Base-by-base conservation (phyloP, 2,329 filamentous ascomycete species). In the Calonectria montana region DNA sequence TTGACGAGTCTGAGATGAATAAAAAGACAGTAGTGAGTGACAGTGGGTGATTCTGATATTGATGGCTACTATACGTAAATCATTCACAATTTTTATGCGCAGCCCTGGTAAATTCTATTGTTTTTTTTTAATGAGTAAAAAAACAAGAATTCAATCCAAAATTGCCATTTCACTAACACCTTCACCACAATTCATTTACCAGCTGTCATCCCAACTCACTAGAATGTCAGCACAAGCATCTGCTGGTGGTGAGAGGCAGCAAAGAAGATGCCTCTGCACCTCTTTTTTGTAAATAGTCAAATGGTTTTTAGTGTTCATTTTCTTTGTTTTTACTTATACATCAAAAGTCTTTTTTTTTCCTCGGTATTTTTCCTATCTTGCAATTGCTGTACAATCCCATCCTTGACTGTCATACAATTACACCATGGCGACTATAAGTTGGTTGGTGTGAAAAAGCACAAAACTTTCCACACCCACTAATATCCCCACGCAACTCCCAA, bases 381-480 rank as follows among this genome's bases (percentile, higher is more conserved):
- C 18, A 2, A 21, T 6, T 37, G 18, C 23, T 35, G 16, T 16
- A 23, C 5, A 37, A 23, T 55, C 25, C 13, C 50, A 35, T 35
- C 27, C 48, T 21, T 37, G 12, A 29, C 31, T 29, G 18, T 35
- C 50, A 55, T 29, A 55, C 39, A 62, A 41, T 29, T n/a, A 12
- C 59, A 62, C 39, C 41, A 29, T 21, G 21, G 45, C 21, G 39
- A 41, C 12, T 13, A 31, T 25, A 23, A n/a, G n/a, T n/a, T n/a
- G n/a, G 47, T 57, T 39, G 47, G 16, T 21, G 64, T 37, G 25
- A 39, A 27, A 66, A 66, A 27, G n/a, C 25, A 64, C 61, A 65
- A 53, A 66, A 66, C 48, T 66, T 47, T 57, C 41, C 27, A 57
- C n/a, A 31, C 64, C 64, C 64, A 47, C 64, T 57, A 66, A 66